Evolutionary conservation across 805 yeast species (phyloP).

Genomic region (Phaffomyces opuntiae): DNA sequence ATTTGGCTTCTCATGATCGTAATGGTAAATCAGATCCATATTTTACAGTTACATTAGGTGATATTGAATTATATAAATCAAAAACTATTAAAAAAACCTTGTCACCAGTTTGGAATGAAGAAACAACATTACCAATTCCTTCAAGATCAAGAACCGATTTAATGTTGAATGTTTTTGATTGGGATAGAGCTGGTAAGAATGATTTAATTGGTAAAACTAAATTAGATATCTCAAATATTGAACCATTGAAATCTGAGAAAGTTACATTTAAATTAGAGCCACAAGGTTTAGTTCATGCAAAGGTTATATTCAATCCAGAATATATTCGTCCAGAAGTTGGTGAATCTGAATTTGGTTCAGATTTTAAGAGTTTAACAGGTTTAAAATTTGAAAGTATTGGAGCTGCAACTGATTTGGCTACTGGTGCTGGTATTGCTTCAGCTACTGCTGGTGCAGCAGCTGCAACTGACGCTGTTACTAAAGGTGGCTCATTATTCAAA

Average conservation of each 20-base stretch:
- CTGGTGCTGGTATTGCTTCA: conserved; percentile 33
- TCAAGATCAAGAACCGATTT: conserved; percentile 54
- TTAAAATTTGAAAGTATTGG: conserved; percentile 43
- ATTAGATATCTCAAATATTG: conserved; percentile 43
- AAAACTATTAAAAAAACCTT: conserved; percentile 58
- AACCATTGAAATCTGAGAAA: conserved; percentile 37
- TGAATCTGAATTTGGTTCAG: conserved; percentile 34
- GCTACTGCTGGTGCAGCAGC: conserved; percentile 40
- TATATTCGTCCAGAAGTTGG: conserved; percentile 58
- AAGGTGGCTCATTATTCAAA: conserved; percentile 38
- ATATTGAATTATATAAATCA: conserved; percentile 47
- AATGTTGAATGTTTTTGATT: conserved; percentile 51
- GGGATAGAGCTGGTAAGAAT: conserved; percentile 73
- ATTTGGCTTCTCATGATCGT: conserved; percentile 52
- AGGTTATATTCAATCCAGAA: conserved; percentile 53
- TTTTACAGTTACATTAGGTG: conserved; percentile 46
- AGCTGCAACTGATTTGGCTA: conserved; percentile 33
- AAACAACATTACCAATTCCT: conserved; percentile 47
- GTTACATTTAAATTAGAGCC: conserved; percentile 49
- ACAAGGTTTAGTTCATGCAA: conserved; percentile 54
- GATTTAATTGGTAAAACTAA: conserved; percentile 48
- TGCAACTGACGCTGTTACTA: conserved; percentile 27
- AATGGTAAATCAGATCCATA: conserved; percentile 79
- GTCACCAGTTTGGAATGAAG: conserved; percentile 74
- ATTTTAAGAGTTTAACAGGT: conserved; percentile 33